Conservation (phyloP, 129 eudicot species). For the Ambrosia trifida region DNA sequence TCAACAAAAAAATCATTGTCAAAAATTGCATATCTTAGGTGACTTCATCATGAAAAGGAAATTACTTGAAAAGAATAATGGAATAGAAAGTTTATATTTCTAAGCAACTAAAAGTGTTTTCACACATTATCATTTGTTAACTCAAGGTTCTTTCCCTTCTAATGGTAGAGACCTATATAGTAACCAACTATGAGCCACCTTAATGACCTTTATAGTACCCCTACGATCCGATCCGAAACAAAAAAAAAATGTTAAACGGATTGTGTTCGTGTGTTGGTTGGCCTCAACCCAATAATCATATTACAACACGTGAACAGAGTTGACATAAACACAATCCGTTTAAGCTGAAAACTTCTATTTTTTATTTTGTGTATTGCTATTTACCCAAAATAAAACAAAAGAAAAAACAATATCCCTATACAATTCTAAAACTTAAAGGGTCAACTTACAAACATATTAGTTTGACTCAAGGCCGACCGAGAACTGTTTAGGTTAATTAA, state of each 20-base stretch:
- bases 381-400: too few relatives aligned
- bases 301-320: too few relatives aligned
- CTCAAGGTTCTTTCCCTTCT: not conserved
- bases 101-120: not conserved
- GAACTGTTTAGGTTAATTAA: too few relatives aligned
- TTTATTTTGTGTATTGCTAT: too few relatives aligned
- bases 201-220: not conserved
- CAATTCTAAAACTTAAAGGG: not conserved
- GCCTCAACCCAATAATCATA: too few relatives aligned
- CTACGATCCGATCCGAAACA: not conserved
- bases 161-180: not conserved
- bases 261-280: too few relatives aligned
- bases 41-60: constrained; percentile 19
- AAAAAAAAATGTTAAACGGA: not conserved
- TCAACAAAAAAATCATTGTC: not conserved
- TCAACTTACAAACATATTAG: not conserved
- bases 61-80: not conserved
- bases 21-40: constrained; percentile 2
- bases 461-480: not conserved
- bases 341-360: too few relatives aligned
- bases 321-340: too few relatives aligned
- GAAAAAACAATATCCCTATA: not conserved
- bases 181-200: not conserved
- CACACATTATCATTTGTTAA: not conserved
- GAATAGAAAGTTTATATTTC: not conserved